phyloP scores from a whole-genome alignment of 257 asterid genomes.

The Vinca minor region DNA sequence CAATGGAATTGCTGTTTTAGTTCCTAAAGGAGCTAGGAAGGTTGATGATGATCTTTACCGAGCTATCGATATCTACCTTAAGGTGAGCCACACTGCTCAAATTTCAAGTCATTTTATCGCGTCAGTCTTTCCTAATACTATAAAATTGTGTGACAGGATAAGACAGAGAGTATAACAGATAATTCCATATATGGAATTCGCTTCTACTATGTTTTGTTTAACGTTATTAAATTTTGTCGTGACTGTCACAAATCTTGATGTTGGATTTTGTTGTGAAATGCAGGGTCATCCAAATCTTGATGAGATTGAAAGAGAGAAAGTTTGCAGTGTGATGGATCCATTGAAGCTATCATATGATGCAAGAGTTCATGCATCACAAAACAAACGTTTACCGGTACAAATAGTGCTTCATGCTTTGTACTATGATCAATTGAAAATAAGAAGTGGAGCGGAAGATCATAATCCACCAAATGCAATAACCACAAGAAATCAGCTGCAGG shows the following conservation, averaged over 20 bases:
- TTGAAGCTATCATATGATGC: slow-evolving; percentile 84
- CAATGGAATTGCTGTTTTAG: slow-evolving; percentile 72
- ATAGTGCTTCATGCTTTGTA: slow-evolving; percentile 90
- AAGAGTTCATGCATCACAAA: slow-evolving; percentile 86
- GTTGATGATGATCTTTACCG: slow-evolving; percentile 85
- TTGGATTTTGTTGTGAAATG: background rate
- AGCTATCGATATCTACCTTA: slow-evolving; percentile 76
- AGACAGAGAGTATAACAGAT: too few relatives aligned
- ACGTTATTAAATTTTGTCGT: too few relatives aligned
- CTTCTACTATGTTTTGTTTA: too few relatives aligned
- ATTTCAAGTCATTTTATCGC: too few relatives aligned
- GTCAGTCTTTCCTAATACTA: too few relatives aligned
- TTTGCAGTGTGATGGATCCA: slow-evolving; percentile 88
- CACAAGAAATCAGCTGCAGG: slow-evolving; percentile 56
- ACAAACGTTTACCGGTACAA: slow-evolving; percentile 85
- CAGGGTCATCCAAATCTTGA: slow-evolving; percentile 86
- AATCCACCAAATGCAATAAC: slow-evolving; percentile 35
- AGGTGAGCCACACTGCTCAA: too few relatives aligned
- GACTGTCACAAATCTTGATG: too few relatives aligned
- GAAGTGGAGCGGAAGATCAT: slow-evolving; percentile 58
- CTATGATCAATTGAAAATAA: slow-evolving; percentile 67
- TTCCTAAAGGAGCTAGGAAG: slow-evolving; percentile 70
- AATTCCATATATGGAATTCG: too few relatives aligned
- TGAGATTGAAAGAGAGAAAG: slow-evolving; percentile 89
- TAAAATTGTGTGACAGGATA: too few relatives aligned